Evolutionary conservation across 2,329 filamentous ascomycete species (phyloP), one percentile per base, ranked within the genome.

Genomic region (Scytalidium sp.): DNA sequence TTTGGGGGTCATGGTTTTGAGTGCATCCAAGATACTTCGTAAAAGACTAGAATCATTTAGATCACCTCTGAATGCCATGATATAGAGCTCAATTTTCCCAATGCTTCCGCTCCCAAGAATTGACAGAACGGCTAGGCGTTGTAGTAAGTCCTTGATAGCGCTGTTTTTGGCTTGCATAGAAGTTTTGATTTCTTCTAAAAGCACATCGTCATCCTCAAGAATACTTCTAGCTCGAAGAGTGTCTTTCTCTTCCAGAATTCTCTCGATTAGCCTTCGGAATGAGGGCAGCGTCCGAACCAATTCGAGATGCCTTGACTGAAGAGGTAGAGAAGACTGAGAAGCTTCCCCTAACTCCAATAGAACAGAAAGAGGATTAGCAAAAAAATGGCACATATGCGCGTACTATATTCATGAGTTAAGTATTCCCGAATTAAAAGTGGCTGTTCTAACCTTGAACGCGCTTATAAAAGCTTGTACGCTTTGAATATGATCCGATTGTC

Each of bases 351-450:
- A 55, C n/a, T 64, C 61, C 19, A 84, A 67, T 27, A 93, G 75
- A 3, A 90, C 66, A 53, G 84, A 89, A 3, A 91, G 72, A 1
- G 86, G 81, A 58, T 91, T 93, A 36, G 86, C 87, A 59, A 90
- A 93, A 62, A 89, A 93, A 64, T 91, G 87, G 50, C 85, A 89
- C 88, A 95, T 92, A 63, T 91, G 90, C 1, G 85, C 83, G 68
- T 93, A 94, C 80, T 90, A 64, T 17, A 53, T 19, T 3, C 39
- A 32, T 54, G 3, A 58, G 63, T 36, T 61, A 29, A 22, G 6
- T 44, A 5, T 25, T 9, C 5, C n/a, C n/a, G 36, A 3, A 17
- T 23, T 8, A 29, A 43, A 43, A 1, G 19, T 13, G 9, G 21
- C 8, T 19, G 22, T 44, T 47, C 66, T 58, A 65, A 84, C 84